Evolutionary conservation across 495 filamentous ascomycete genomes (phyloP), one percentile per base, ranked within the genome.

Genomic region (Hapsidospora chrysogenum): DNA sequence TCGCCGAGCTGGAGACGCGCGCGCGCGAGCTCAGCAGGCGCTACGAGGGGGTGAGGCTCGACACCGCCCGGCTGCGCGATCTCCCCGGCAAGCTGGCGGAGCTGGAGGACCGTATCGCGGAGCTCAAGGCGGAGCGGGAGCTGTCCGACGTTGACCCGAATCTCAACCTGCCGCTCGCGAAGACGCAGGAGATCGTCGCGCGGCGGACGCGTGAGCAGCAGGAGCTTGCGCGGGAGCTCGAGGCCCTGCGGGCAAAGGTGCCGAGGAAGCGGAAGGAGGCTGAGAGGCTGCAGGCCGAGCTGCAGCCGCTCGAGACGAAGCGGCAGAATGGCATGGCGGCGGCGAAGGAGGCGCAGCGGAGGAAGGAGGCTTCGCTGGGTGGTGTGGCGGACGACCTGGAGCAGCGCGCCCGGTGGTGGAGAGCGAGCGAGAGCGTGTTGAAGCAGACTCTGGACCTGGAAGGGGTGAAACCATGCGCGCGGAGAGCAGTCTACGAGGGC

Each of bases 321-420:
- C 80, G 74, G 55, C 58, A 67, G 28, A 76, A 74, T 23, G 72
- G 70, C 31, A 66, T 72, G 35, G 56, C 64, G 29, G 76, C 80
- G 31, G 87, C 85, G 13, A 70, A 64, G 38, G 86, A 97, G 50
- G 86, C 85, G 3, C 68, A 72, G 46, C 65, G 78, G 45, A 76
- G 80, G 53, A 83, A 78, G 53, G 78, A 82, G 46, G 65, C 74
- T 22, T 74, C 64, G 13, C 52, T 60, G 18, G 60, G 74, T 31
- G 74, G 76, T 0, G 68, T 77, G 19, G 77, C 72, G 35, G 82
- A 89, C 51, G 82, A 87, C 36, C 51, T 92, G 16, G 83, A 92
- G 48, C 77, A 83, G 53, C 70, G 71, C 53, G 85, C 81, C 11
- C 59, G 82, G 46, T 94, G 85, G 85, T 78, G 78, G 48, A 70